phyloP scores from a whole-genome alignment of 2,329 filamentous ascomycete species.

The Macrophomina pseudophaseolina region DNA sequence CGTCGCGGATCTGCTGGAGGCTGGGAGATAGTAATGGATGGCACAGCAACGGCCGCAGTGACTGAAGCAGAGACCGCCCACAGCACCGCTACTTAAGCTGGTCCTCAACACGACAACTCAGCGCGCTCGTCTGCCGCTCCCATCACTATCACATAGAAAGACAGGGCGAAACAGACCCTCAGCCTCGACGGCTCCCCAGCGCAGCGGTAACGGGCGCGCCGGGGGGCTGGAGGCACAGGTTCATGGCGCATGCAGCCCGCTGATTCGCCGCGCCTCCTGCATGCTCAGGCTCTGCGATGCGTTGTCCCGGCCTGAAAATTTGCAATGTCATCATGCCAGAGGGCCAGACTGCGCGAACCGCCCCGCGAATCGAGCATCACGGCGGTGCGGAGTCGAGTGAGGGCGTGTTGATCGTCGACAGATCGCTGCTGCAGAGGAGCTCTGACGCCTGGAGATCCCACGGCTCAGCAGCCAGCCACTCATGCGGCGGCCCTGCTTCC shows the following conservation, averaged over 20 bases:
- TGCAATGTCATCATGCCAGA: conserved; percentile 18
- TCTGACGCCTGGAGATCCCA: not conserved
- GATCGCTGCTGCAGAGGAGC: conserved; percentile 17
- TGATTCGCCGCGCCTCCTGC: conserved; percentile 20
- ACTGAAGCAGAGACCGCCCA: conserved; percentile 22
- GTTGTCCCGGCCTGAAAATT: conserved; percentile 20
- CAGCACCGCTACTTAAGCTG: conserved; percentile 22
- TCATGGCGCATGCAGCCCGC: conserved; percentile 14
- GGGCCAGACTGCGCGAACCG: conserved; percentile 7
- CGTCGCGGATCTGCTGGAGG: not conserved
- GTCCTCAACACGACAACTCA: conserved; percentile 15
- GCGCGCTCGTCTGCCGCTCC: conserved; percentile 14
- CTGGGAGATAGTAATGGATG: not conserved
- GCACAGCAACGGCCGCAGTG: not conserved
- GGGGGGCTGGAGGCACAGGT: conserved; percentile 18
- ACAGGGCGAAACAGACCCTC: conserved; percentile 22
- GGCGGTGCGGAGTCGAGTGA: conserved; percentile 23
- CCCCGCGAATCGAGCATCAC: conserved; percentile 25
- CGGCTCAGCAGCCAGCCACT: not conserved
- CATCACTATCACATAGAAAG: conserved; percentile 25
- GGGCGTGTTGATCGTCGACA: conserved; percentile 16
- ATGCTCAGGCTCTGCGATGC: conserved; percentile 23
- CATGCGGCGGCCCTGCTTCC: not conserved
- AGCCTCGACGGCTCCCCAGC: conserved; percentile 16
- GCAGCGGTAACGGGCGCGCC: conserved; percentile 11